Conservation (phyloP, 805 yeast species). For the Candida lessepsii region DNA sequence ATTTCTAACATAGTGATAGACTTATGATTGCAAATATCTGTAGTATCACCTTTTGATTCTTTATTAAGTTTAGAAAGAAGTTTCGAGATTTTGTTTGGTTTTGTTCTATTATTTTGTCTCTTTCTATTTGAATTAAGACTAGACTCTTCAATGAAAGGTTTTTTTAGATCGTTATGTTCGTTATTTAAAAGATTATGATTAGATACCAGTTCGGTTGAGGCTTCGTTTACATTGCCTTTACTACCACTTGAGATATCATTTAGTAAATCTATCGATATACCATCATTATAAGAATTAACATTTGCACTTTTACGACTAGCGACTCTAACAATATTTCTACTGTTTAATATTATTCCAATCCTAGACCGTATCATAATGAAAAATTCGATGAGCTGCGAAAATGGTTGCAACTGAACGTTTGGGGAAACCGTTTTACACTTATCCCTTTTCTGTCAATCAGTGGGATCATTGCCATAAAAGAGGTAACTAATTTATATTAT, state of each 20-base stretch:
- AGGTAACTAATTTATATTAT: no score
- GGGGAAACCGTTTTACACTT: no score
- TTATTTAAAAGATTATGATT: no score
- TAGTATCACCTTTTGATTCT: slow-evolving; percentile 31
- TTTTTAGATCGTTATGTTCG: no score
- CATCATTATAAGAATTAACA: neutral
- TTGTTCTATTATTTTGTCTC: neutral
- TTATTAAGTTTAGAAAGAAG: slow-evolving; percentile 9
- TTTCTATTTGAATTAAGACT: no score
- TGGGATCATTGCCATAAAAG: no score
- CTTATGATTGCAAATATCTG: slow-evolving; percentile 28
- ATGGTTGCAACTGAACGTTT: slow-evolving; percentile 3
- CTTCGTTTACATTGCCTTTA: neutral
- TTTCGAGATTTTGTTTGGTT: neutral
- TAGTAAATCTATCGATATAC: no score
- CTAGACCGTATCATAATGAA: slow-evolving; percentile 1
- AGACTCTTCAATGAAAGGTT: no score
- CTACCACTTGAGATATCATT: neutral
- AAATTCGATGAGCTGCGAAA: slow-evolving; percentile 2
- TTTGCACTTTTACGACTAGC: neutral
- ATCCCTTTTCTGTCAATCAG: no score
- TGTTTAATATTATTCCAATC: neutral
- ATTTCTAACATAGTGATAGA: slow-evolving; percentile 26
- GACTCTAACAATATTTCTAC: slow-evolving; percentile 2
- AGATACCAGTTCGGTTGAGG: neutral